Evolutionary conservation across 345 rosid species (phyloP).

Genomic region (Conringia planisiliqua): DNA sequence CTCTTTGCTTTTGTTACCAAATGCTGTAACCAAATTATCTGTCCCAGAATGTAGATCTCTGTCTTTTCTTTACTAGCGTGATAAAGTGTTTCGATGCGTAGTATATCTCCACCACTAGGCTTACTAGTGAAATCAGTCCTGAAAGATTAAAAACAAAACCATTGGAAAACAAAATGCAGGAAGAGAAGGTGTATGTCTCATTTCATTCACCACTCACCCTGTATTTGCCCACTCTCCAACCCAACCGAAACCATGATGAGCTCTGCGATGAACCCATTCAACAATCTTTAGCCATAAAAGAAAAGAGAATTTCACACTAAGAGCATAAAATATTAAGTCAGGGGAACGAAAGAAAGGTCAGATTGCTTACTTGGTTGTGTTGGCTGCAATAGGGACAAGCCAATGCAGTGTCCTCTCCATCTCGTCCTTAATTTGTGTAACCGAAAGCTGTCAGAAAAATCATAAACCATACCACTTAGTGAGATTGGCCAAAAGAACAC

Average conservation of each 20-base stretch:
- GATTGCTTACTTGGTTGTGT: slow-evolving; percentile 76
- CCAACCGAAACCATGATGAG: slow-evolving; percentile 81
- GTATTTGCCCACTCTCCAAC: slow-evolving; percentile 98
- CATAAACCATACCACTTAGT: slow-evolving; percentile 2
- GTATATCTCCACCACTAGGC: slow-evolving; percentile 47
- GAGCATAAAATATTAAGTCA: background rate
- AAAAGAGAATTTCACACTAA: background rate
- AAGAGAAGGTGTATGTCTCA: slow-evolving; percentile 1
- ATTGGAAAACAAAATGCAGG: background rate
- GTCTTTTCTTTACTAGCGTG: slow-evolving; percentile 82
- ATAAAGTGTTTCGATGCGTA: slow-evolving; percentile 77
- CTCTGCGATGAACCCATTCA: slow-evolving; percentile 44
- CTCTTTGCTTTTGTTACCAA: slow-evolving; percentile 51
- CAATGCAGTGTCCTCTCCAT: slow-evolving; percentile 97
- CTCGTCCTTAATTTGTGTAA: slow-evolving; percentile 75
- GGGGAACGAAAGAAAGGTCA: background rate
- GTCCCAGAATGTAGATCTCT: slow-evolving; percentile 76
- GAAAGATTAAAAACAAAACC: slow-evolving; percentile 15
- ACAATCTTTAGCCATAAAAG: slow-evolving; percentile 7
- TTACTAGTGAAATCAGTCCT: slow-evolving; percentile 62
- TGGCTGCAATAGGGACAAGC: slow-evolving; percentile 91
- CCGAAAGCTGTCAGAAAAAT: slow-evolving; percentile 55
- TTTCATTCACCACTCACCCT: slow-evolving; percentile 52
- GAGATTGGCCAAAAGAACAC: background rate
- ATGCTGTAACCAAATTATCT: slow-evolving; percentile 77